Evolutionary conservation across 2,329 filamentous ascomycete species (phyloP), one percentile per base, ranked within the genome.

Genomic region (Pseudogymnoascus sp.): DNA sequence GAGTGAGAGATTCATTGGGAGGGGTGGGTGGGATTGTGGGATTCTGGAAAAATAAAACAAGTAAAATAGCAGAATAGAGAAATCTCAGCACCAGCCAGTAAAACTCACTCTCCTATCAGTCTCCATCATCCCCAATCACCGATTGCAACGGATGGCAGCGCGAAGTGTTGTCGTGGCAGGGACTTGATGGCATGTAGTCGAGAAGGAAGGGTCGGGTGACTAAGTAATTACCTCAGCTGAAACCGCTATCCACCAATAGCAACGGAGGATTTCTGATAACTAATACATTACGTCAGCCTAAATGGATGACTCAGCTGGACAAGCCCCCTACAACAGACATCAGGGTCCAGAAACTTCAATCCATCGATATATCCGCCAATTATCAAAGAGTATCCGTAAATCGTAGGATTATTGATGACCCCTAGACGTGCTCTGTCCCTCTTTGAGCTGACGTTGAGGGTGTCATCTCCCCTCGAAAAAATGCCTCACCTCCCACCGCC

Each of bases 201-300:
- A 34, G n/a, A 29, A 57, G 51, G 51, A 34, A 34, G 51, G n/a
- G 51, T 57, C n/a, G 51, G 51, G 51, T 57, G 51, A 34, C 51
- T 57, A 57, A 57, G 51, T 18, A 57, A 57, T 57, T 57, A 57
- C 51, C 51, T 57, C 51, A 57, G 51, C 51, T 57, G 51, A 57
- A 57, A 57, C n/a, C 5, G 8, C 2, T 4, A 12, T 14, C n/a
- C 5, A 18, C 51, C 51, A 57, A 57, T 57, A 23, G 5, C 0
- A 57, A 18, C 3, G n/a, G 1, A 2, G n/a, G 4, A 57, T 34
- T 34, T 1, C 7, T 34, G 51, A 57, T 57, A 57, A 57, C 26
- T 57, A 57, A 57, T 34, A n/a, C n/a, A 2, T 57, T 57, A 57
- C 3, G 51, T 57, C 51, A 57, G 51, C 51, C 51, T 34, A 34